Evolutionary conservation across 306 rosid genomes (phyloP).

Genomic region (Begonia loranthoides): DNA sequence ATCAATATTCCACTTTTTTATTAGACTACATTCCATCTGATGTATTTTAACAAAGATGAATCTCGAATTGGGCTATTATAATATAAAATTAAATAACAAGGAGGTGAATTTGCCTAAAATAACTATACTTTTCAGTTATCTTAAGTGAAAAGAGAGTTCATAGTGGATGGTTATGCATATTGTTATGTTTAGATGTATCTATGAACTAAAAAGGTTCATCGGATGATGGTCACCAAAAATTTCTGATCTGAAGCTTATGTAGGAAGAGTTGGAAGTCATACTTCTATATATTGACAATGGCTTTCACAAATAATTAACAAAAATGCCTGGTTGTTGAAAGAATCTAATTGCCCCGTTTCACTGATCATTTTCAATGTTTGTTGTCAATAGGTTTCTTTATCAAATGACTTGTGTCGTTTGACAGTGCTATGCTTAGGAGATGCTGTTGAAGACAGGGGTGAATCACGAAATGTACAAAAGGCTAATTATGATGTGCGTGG

Average conservation of each 20-base stretch:
- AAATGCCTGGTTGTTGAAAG: no score
- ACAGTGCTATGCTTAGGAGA: conserved; percentile 82
- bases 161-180: not conserved
- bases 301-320: no score
- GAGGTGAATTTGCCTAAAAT: not conserved
- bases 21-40: no score
- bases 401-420: conserved; percentile 89
- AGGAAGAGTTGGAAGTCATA: no score
- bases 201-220: not conserved
- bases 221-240: not conserved
- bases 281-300: no score
- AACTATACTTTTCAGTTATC: not conserved
- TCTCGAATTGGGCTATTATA: not conserved
- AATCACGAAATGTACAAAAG: conserved; percentile 19
- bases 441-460: conserved; percentile 30
- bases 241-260: not conserved
- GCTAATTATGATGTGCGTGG: conserved; percentile 40
- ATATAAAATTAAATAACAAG: not conserved
- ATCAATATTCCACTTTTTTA: no score
- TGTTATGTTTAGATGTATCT: not conserved
- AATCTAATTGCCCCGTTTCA: not conserved
- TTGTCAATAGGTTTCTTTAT: conserved; percentile 62
- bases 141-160: not conserved
- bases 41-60: not conserved
- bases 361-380: conserved; percentile 20